phyloP scores from a whole-genome alignment of 1,284 basidiomycete genomes.

The Ustilago vetiveriae region DNA sequence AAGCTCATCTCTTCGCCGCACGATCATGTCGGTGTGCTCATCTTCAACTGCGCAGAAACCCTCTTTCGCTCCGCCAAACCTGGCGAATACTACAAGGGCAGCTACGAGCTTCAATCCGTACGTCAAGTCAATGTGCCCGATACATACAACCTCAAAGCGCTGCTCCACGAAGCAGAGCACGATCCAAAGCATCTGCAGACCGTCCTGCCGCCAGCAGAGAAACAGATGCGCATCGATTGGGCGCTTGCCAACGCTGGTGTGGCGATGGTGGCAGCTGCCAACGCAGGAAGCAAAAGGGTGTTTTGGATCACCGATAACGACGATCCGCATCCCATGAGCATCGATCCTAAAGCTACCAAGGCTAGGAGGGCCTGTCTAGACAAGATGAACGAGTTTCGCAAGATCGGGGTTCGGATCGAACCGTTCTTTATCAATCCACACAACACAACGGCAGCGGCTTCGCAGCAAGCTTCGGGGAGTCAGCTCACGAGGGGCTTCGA shows the following conservation, averaged over 20 bases:
- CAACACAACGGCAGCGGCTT: slow-evolving; percentile 70
- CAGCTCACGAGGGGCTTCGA: slow-evolving; percentile 72
- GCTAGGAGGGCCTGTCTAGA: slow-evolving; percentile 38
- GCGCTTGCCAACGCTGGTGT: slow-evolving; percentile 71
- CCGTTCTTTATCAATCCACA: slow-evolving; percentile 88
- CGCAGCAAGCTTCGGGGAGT: slow-evolving; percentile 12
- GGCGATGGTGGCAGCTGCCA: slow-evolving; percentile 74
- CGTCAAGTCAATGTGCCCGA: slow-evolving; percentile 79
- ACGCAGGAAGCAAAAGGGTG: slow-evolving; percentile 85
- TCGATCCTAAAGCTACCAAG: slow-evolving; percentile 69
- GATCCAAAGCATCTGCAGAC: slow-evolving; percentile 60
- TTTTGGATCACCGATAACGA: slow-evolving; percentile 94
- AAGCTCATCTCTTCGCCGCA: slow-evolving; percentile 87
- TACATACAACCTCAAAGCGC: slow-evolving; percentile 54
- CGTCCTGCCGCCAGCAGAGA: slow-evolving; percentile 66
- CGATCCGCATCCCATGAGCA: slow-evolving; percentile 69
- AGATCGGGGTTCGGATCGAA: slow-evolving; percentile 83
- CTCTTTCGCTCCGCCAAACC: slow-evolving; percentile 65
- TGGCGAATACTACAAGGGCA: slow-evolving; percentile 73
- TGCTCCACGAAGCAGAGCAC: slow-evolving; percentile 72
- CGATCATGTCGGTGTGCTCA: slow-evolving; percentile 85
- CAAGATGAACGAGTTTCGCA: slow-evolving; percentile 74
- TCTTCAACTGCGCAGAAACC: slow-evolving; percentile 84
- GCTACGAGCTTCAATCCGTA: slow-evolving; percentile 80
- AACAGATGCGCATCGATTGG: slow-evolving; percentile 73